phyloP scores from a whole-genome alignment of 257 asterid genomes.

The Gentiana dahurica region DNA sequence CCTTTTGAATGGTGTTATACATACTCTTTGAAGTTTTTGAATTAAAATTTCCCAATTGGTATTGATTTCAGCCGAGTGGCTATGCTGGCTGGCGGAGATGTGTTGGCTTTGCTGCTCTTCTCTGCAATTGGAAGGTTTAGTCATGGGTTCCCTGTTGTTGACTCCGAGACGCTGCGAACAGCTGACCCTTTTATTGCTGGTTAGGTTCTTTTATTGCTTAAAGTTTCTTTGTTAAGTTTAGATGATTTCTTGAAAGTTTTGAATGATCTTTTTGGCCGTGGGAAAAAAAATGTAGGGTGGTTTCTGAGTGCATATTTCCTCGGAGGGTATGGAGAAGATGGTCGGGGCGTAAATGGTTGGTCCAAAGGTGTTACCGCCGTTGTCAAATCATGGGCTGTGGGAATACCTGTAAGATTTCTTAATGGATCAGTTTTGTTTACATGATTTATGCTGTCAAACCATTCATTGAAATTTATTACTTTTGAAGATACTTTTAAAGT shows the following conservation, averaged over 20 bases:
- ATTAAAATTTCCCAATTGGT: neutral
- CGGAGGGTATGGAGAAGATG: slow-evolving; percentile 85
- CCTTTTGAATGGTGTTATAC: neutral
- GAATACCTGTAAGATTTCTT: slow-evolving; percentile 38
- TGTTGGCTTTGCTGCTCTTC: slow-evolving; percentile 59
- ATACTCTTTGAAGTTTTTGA: neutral
- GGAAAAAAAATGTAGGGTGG: slow-evolving; percentile 54
- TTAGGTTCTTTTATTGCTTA: slow-evolving; percentile 10
- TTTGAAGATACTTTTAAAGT: too few species aligned
- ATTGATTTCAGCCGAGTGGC: slow-evolving; percentile 50
- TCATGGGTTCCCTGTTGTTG: slow-evolving; percentile 73
- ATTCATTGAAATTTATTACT: too few species aligned
- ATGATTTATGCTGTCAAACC: too few species aligned
- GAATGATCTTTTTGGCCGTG: neutral
- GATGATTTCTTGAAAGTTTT: slow-evolving; percentile 1
- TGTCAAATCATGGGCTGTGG: slow-evolving; percentile 78
- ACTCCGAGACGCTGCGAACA: slow-evolving; percentile 56
- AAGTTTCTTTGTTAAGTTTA: neutral
- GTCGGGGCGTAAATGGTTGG: slow-evolving; percentile 68
- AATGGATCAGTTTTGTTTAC: too few species aligned
- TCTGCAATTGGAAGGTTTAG: slow-evolving; percentile 83
- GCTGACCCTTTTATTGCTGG: slow-evolving; percentile 94
- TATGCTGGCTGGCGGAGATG: slow-evolving; percentile 82
- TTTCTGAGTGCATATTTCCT: slow-evolving; percentile 87
- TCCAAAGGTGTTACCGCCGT: slow-evolving; percentile 59